Conservation (phyloP, 139 green algal genomes). For the Nannochloris sp. region DNA sequence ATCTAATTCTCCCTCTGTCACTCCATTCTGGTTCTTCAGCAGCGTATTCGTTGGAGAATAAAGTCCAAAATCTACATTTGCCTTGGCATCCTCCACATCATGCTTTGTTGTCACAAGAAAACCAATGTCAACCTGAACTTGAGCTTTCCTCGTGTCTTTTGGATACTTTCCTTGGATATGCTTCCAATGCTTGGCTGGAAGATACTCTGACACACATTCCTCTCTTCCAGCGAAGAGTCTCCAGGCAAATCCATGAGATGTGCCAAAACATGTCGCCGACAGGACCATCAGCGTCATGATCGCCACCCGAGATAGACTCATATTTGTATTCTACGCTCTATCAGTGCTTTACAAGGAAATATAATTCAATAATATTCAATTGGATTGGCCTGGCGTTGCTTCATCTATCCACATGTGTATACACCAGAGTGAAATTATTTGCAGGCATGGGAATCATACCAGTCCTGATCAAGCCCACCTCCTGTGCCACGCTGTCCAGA, state of each 20-base stretch:
- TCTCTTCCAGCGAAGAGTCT: conserved; percentile 31
- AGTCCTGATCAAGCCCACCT: conserved; percentile 21
- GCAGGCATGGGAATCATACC: conserved; percentile 39
- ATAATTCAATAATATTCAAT: no score
- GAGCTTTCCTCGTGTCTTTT: conserved; percentile 5
- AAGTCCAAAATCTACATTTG: conserved; percentile 20
- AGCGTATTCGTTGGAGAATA: conserved; percentile 16
- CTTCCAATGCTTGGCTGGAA: conserved; percentile 26
- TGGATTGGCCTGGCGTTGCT: no score
- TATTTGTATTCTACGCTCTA: no score
- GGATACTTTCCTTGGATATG: conserved; percentile 16
- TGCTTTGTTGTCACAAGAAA: conserved; percentile 30
- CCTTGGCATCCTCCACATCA: conserved; percentile 26
- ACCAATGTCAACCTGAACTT: conserved; percentile 17
- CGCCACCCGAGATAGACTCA: neutral
- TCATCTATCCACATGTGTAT: neutral
- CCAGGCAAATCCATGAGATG: conserved; percentile 9
- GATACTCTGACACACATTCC: conserved; percentile 27
- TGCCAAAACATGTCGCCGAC: neutral
- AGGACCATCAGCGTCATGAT: neutral
- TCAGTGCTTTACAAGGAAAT: no score
- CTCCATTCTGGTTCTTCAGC: conserved; percentile 15
- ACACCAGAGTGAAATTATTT: conserved; percentile 50
- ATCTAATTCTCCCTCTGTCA: conserved; percentile 23
- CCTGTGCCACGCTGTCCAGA: conserved; percentile 12